Base-by-base conservation (phyloP, 1,284 basidiomycete genomes). In the Cryptococcus neoformans region DNA sequence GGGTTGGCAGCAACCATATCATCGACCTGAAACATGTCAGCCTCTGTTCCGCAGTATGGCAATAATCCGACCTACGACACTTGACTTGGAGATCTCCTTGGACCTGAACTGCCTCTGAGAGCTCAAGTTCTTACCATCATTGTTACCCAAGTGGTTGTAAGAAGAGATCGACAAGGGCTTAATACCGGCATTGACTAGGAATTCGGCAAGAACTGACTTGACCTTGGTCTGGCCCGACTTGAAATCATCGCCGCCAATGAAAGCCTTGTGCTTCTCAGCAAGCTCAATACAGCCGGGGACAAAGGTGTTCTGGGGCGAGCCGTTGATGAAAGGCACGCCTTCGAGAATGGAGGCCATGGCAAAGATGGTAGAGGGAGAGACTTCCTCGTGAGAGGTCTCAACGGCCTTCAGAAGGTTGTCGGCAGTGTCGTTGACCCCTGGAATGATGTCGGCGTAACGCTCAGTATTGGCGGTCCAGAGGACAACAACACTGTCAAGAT, bases 381-480 rank as follows among this genome's bases (percentile, higher is more conserved):
- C 88, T 78, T 99, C 95, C 14, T 84, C 81, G 81, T 98, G 94
- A 44, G 90, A 92, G 28, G 78, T 63, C 78, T 89, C 85, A 81
- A 99, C 91, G 6, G 92, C 81, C 50, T 82, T 81, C 66, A 99
- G 86, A 52, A 99, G 79, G 76, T 89, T 89, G 68, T 91, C 89
- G 12, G 92, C 89, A 12, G 93, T 94, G 79, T 99, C 95, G 79
- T 99, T 98, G 67, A 98, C 86, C 51, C 95, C 94, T 12, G 90
- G 83, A 72, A 98, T 86, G 78, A 99, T 87, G 66, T 93, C 90
- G 71, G 90, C 88, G 85, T 95, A 99, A 62, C 95, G 89, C 83
- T 99, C 95, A 41, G 95, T 99, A 82, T 99, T 98, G 74, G 95
- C 95, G 37, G 93, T 96, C 93, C 93, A 97, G 82, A 96, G 94